Evolutionary conservation across 2,329 filamentous ascomycete genomes (phyloP).

Genomic region (Phaeosphaeria sp.): DNA sequence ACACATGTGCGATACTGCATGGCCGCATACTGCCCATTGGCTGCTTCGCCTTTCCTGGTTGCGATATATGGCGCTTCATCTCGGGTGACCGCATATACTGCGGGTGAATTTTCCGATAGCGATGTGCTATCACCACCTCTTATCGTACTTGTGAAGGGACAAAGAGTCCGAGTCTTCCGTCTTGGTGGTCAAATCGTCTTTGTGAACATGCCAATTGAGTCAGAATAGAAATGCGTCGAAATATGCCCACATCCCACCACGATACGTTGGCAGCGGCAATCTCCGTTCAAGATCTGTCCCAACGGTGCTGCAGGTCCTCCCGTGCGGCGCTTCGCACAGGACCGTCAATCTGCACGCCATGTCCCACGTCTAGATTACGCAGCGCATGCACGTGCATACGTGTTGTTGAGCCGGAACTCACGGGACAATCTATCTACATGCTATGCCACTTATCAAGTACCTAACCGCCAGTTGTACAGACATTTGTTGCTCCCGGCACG

Average conservation of each 20-base stretch:
- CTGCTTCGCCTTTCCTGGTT: not conserved
- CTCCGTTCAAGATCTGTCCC: not conserved
- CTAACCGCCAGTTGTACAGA: not conserved
- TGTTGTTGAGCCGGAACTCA: conserved; percentile 2
- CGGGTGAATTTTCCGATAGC: not conserved
- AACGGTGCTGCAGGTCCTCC: conserved; percentile 9
- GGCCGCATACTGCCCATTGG: not conserved
- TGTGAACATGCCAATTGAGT: not conserved
- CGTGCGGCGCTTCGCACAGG: conserved; percentile 3
- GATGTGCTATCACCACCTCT: not conserved
- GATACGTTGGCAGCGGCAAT: not conserved
- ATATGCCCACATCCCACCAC: too few relatives aligned
- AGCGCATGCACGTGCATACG: not conserved
- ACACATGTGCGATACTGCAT: not conserved
- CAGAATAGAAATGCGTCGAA: not conserved
- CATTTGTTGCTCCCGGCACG: conserved; percentile 16
- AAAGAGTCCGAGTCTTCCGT: not conserved
- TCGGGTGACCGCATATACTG: conserved; percentile 4
- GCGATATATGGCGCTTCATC: conserved; percentile 3
- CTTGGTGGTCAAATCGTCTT: not conserved
- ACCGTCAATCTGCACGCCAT: not conserved
- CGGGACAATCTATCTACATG: conserved; percentile 7
- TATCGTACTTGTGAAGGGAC: not conserved
- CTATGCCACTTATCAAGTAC: not conserved
- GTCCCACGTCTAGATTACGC: not conserved